Evolutionary conservation across 352 stramenopile species (phyloP).

Genomic region (Globisporangium spiculum): DNA sequence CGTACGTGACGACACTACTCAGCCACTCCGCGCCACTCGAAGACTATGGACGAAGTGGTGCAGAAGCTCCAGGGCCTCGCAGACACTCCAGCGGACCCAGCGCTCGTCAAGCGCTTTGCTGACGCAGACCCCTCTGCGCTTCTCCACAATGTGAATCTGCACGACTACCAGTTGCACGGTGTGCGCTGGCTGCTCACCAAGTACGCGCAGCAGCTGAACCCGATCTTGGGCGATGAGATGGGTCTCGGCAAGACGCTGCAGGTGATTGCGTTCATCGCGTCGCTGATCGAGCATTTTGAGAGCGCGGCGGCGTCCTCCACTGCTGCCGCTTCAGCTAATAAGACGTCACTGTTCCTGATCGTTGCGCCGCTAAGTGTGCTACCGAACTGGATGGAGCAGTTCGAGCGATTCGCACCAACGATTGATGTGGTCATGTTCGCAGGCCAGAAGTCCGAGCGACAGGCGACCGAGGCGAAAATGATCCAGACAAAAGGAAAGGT

Average conservation of each 20-base stretch:
- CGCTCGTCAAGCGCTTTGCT: constrained; percentile 14
- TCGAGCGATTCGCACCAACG: constrained; percentile 59
- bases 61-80: constrained; percentile 31
- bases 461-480: constrained; percentile 8
- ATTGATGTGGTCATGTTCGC: constrained; percentile 59
- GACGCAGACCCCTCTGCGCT: constrained; percentile 26
- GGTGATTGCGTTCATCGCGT: constrained; percentile 64
- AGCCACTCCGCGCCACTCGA: not conserved
- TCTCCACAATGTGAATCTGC: constrained; percentile 56
- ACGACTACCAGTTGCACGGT: constrained; percentile 70
- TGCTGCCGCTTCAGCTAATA: not conserved
- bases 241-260: constrained; percentile 83
- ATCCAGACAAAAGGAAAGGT: constrained; percentile 12
- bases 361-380: constrained; percentile 78
- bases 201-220: constrained; percentile 58
- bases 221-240: constrained; percentile 84
- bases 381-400: constrained; percentile 83
- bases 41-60: constrained; percentile 49
- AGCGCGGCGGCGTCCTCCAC: too few species aligned
- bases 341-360: constrained; percentile 39
- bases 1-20: not conserved
- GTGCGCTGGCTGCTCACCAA: constrained; percentile 65
- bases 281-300: constrained; percentile 29
- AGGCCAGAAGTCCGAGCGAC: constrained; percentile 48
- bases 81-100: constrained; percentile 23